phyloP scores from a whole-genome alignment of 208 protist species.

The Phytomonas francai region DNA sequence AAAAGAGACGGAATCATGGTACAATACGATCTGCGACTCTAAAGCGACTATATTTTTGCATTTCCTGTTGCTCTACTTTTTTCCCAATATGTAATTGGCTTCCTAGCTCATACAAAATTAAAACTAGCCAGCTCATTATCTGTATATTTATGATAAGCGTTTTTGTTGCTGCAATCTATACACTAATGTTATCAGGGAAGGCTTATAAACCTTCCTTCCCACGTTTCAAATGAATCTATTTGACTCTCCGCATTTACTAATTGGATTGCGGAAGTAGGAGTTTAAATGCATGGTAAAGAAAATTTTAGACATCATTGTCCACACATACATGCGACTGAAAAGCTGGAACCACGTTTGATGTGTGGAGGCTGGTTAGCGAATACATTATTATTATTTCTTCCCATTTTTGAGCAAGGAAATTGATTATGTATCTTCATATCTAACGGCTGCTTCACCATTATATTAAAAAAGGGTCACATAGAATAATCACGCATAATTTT shows the following conservation, averaged over 20 bases:
- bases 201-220: not conserved
- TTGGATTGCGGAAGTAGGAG: not conserved
- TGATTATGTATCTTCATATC: not conserved
- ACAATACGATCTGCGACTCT: not conserved
- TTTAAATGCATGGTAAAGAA: not conserved
- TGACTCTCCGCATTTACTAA: not conserved
- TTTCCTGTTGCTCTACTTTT: not conserved
- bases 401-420: not conserved
- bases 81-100: slow-evolving; percentile 1
- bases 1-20: not conserved
- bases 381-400: not conserved
- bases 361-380: not conserved
- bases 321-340: not conserved
- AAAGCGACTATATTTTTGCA: not conserved
- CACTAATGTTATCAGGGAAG: not conserved
- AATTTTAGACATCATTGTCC: not conserved
- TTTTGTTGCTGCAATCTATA: not conserved
- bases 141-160: not conserved
- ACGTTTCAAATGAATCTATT: not conserved
- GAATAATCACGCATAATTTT: not conserved
- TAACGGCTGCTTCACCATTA: not conserved
- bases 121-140: not conserved
- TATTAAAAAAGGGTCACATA: slow-evolving; percentile 1
- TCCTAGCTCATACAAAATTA: not conserved
- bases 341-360: not conserved